Evolutionary conservation across 495 filamentous ascomycete genomes (phyloP).

Genomic region (Aspergillus bertholletiae): DNA sequence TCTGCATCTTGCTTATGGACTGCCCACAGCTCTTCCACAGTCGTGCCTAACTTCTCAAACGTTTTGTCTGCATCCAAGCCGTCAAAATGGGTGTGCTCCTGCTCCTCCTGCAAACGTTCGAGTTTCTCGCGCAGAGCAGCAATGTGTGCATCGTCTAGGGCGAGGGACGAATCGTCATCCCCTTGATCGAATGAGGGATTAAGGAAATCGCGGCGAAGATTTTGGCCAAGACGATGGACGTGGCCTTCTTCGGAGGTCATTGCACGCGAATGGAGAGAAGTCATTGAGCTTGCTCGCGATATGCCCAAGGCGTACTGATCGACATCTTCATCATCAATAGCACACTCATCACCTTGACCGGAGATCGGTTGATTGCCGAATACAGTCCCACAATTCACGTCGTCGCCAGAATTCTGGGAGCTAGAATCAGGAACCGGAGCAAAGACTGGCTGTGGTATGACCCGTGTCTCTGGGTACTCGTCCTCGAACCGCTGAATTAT

Average conservation of each 20-base stretch:
- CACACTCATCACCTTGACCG: constrained; percentile 34
- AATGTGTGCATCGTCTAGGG: constrained; percentile 56
- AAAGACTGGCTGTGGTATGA: constrained; percentile 31
- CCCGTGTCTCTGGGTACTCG: constrained; percentile 86
- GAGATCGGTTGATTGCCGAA: constrained; percentile 30
- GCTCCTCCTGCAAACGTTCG: constrained; percentile 59
- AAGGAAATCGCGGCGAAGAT: constrained; percentile 68
- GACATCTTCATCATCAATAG: constrained; percentile 47
- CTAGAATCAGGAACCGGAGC: constrained; percentile 26
- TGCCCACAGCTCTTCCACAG: constrained; percentile 48
- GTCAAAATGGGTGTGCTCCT: constrained; percentile 51
- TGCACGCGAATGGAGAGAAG: constrained; percentile 73
- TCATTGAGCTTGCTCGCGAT: constrained; percentile 70
- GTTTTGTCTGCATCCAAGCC: constrained; percentile 54
- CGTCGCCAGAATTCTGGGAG: constrained; percentile 41
- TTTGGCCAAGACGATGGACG: constrained; percentile 78
- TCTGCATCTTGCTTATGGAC: constrained; percentile 55
- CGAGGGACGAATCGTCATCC: constrained; percentile 32
- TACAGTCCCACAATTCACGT: constrained; percentile 31
- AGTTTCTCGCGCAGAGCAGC: constrained; percentile 56
- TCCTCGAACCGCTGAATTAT: constrained; percentile 96
- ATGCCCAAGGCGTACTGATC: constrained; percentile 48
- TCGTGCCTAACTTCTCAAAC: constrained; percentile 56
- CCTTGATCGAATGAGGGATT: constrained; percentile 36
- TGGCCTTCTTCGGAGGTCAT: constrained; percentile 87